Percentiles rank a stretch among this genome's conserved stretches.
These are phyloP conservation scores for Isabelozyma pseudorhagii DNA, from an alignment of 805 yeast species.

Conservation along the genomic window DNA sequence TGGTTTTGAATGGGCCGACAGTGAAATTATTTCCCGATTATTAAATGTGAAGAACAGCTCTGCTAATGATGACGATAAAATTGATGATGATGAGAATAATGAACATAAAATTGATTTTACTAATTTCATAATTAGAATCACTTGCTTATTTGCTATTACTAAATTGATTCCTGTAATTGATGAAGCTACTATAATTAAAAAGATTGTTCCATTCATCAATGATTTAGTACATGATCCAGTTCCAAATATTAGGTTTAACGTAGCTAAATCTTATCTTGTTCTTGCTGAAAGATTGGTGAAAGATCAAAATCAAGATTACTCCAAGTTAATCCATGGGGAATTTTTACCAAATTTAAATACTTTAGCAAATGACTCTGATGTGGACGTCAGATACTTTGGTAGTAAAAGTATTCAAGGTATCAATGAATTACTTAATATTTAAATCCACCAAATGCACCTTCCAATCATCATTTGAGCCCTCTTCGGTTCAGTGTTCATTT, in stretches of 20 bases:
- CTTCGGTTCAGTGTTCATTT: neutral
- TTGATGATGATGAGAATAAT: conserved; percentile 19
- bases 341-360: conserved; percentile 65
- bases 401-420: conserved; percentile 49
- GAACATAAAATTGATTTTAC: conserved; percentile 44
- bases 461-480: neutral
- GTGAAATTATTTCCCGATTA: conserved; percentile 75
- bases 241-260: conserved; percentile 93
- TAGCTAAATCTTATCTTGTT: conserved; percentile 75
- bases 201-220: conserved; percentile 76
- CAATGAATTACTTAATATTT: neutral
- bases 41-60: conserved; percentile 29
- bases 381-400: conserved; percentile 88
- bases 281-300: conserved; percentile 52
- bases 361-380: conserved; percentile 70
- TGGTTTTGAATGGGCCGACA: conserved; percentile 92
- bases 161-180: conserved; percentile 71
- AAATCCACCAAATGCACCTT: neutral
- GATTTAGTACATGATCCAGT: conserved; percentile 75
- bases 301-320: conserved; percentile 16
- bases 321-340: conserved; percentile 33
- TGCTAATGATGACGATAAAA: conserved; percentile 15
- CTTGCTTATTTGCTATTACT: conserved; percentile 86
- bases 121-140: conserved; percentile 88
- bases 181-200: conserved; percentile 51